Evolutionary conservation across 805 yeast species (phyloP), one percentile per base, ranked within the genome.

Genomic region (Wickerhamiella azymoides): DNA sequence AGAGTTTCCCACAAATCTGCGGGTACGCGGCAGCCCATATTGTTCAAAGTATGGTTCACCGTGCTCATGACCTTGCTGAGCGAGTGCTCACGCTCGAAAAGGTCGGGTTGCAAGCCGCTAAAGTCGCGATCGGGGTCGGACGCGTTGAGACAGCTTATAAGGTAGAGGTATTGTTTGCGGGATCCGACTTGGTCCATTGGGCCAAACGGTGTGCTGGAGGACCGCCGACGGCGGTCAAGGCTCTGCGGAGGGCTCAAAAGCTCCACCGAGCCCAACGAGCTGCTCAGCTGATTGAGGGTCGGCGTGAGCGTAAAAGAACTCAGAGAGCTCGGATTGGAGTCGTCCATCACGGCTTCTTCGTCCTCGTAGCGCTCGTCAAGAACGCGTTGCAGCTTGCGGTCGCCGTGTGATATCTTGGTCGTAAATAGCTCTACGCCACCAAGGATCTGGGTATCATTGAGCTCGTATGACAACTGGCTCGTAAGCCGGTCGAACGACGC

Each of bases 41-140:
- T 77, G 47, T 80, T 71, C 54, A 89, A 71, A 3, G 88, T 69
- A 53, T 84, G 84, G 61, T 86, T 85, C 57, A 92, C 79, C 46
- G 78, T 49, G 76, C 74, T 53, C 76, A 72, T 47, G 69, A 76
- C 59, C 11, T 39, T 37, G 11, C 39, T 18, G 2, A 25, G 14
- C 60, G 66, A 51, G 56, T 62, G 49, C 39, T 66, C 74, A n/a
- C 83, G 73, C 36, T 69, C 64, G 62, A 82, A 82, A 60, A 77
- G 80, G 16, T 69, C 69, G 1, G 98, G 98, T 57, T 84, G 85
- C 50, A 92, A 72, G 21, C 80, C 73, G 10, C 93, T 74, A 56
- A 89, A 92, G 59, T 92, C 98, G 57, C 92, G 95, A 61, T 92
- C 98, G 0, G 98, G 97, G 59, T 84, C 89, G 4, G 93, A 80